phyloP scores from a whole-genome alignment of 345 rosid genomes.

The Mallotus nudiflorus region DNA sequence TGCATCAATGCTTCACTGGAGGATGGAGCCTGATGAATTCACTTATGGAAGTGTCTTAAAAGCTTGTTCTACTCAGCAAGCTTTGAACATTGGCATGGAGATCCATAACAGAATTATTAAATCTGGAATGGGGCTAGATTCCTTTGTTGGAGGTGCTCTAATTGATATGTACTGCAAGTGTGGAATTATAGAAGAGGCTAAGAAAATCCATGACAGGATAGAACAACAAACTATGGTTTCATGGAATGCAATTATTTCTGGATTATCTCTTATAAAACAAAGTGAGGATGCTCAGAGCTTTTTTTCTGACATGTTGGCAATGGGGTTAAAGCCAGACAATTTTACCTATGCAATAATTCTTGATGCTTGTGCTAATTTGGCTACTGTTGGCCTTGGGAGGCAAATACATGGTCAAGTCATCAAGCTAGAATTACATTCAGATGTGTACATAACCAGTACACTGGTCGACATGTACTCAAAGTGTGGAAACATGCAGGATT shows the following conservation, averaged over 20 bases:
- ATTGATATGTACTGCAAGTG: slow-evolving; percentile 92
- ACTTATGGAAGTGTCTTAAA: slow-evolving; percentile 92
- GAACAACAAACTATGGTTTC: slow-evolving; percentile 52
- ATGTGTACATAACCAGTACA: slow-evolving; percentile 78
- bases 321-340: slow-evolving; percentile 64
- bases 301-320: slow-evolving; percentile 66
- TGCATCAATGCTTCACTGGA: slow-evolving; percentile 59
- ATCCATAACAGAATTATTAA: slow-evolving; percentile 70
- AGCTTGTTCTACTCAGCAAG: slow-evolving; percentile 66
- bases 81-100: slow-evolving; percentile 62
- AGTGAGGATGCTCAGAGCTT: slow-evolving; percentile 77
- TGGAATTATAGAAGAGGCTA: slow-evolving; percentile 67
- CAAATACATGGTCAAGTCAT: slow-evolving; percentile 84
- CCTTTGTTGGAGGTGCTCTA: slow-evolving; percentile 74
- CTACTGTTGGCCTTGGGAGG: slow-evolving; percentile 73
- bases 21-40: slow-evolving; percentile 80
- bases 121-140: slow-evolving; percentile 62
- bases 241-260: slow-evolving; percentile 84
- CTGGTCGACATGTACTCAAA: slow-evolving; percentile 96
- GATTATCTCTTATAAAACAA: slow-evolving; percentile 62
- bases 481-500: slow-evolving; percentile 83
- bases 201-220: slow-evolving; percentile 60
- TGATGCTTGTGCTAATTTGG: slow-evolving; percentile 84
- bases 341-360: slow-evolving; percentile 87
- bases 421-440: slow-evolving; percentile 69